phyloP scores from a whole-genome alignment of 805 yeast species.

The Ogataea pilisensis region DNA sequence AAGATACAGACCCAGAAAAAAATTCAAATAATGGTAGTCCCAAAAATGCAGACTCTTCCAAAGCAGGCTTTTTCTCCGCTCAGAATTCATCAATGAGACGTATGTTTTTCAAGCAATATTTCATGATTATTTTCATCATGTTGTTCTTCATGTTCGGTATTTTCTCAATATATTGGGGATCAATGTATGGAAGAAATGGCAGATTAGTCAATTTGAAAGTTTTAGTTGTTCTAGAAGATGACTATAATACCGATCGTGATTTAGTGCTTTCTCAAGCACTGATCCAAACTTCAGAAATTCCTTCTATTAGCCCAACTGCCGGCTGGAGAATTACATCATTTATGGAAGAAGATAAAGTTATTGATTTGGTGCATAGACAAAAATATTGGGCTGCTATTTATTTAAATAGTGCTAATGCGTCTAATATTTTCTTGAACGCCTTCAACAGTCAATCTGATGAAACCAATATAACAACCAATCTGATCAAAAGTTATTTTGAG shows the following conservation, averaged over 20 bases:
- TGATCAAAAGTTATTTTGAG: slow-evolving; percentile 41
- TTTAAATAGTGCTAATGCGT: slow-evolving; percentile 39
- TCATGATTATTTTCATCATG: slow-evolving; percentile 24
- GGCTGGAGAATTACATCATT: slow-evolving; percentile 36
- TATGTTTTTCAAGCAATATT: slow-evolving; percentile 11
- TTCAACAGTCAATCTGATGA: slow-evolving; percentile 30
- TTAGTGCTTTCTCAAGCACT: slow-evolving; percentile 32
- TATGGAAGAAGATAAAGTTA: slow-evolving; percentile 34
- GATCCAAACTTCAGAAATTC: slow-evolving; percentile 12
- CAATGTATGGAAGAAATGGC: slow-evolving; percentile 31
- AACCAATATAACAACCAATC: slow-evolving; percentile 22
- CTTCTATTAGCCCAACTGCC: slow-evolving; percentile 21
- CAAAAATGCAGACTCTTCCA: no score
- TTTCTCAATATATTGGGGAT: slow-evolving; percentile 48
- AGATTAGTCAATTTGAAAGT: slow-evolving; percentile 33
- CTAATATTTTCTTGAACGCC: slow-evolving; percentile 40
- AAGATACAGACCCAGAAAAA: slow-evolving; percentile 1
- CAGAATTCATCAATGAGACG: slow-evolving; percentile 13
- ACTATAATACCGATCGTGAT: slow-evolving; percentile 20
- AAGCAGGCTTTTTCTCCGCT: slow-evolving; percentile 14
- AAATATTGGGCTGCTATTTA: slow-evolving; percentile 62
- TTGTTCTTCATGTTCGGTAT: slow-evolving; percentile 35
- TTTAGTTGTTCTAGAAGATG: slow-evolving; percentile 36
- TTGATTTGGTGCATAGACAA: slow-evolving; percentile 46
- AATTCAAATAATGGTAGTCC: neutral